Percentiles rank a stretch among this genome's conserved stretches.
phyloP scores from a whole-genome alignment of 768 basidiomycete genomes.

The Holtermanniella nyarrowii region DNA sequence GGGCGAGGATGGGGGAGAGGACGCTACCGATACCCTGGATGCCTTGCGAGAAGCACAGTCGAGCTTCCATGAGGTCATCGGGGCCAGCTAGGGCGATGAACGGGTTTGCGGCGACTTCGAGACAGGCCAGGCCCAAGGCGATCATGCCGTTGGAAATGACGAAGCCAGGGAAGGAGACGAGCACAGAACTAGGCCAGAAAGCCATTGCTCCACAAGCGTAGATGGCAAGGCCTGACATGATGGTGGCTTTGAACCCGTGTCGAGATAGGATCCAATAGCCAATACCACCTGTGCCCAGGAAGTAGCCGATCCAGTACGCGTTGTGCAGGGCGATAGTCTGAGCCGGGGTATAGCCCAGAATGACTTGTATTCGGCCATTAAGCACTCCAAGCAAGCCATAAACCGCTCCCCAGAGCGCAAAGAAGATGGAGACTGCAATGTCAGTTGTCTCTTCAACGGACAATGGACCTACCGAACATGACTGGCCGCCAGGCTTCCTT shows the following conservation, averaged over 20 bases:
- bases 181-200: constrained; percentile 36
- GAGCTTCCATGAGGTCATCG: constrained; percentile 26
- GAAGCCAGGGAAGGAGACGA: constrained; percentile 28
- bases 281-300: constrained; percentile 20
- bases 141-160: constrained; percentile 37
- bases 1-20: constrained; percentile 25
- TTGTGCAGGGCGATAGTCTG: constrained; percentile 25
- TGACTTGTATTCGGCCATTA: constrained; percentile 23
- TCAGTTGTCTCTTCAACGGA: no score
- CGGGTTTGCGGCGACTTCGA: constrained; percentile 36
- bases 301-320: constrained; percentile 33
- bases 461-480: constrained; percentile 23
- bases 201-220: constrained; percentile 34
- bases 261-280: constrained; percentile 34
- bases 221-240: constrained; percentile 34
- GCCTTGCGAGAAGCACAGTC: constrained; percentile 36
- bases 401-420: constrained; percentile 30
- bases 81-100: constrained; percentile 39
- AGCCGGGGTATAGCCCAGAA: constrained; percentile 19
- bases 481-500: constrained; percentile 34
- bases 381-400: constrained; percentile 37
- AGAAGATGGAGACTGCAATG: neutral
- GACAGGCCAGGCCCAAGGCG: constrained; percentile 24
- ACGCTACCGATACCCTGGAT: constrained; percentile 33
- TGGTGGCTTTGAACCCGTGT: constrained; percentile 33